phyloP scores from a whole-genome alignment of 164 flowering plant genomes.

The Annona cherimola region DNA sequence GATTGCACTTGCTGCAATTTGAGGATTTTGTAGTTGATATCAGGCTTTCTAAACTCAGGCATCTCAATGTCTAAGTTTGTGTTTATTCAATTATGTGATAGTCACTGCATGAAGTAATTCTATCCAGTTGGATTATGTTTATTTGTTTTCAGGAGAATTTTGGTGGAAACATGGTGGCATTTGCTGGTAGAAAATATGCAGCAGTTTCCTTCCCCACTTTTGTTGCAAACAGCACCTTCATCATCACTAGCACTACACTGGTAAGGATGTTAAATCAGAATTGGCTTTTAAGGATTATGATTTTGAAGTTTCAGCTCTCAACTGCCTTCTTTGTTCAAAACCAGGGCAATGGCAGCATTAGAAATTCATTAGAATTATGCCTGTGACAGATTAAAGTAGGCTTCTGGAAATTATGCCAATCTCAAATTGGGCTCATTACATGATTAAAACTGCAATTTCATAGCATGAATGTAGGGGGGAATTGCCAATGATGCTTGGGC shows the following conservation, averaged over 20 bases:
- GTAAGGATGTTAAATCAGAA: slow-evolving; percentile 34
- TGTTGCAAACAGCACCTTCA: slow-evolving; percentile 68
- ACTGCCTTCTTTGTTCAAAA: too few relatives aligned
- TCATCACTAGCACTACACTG: slow-evolving; percentile 87
- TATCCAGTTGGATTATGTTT: not conserved
- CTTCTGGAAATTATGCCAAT: not conserved
- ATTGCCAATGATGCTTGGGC: too few relatives aligned
- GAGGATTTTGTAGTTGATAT: too few relatives aligned
- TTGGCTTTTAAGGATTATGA: not conserved
- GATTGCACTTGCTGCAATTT: too few relatives aligned
- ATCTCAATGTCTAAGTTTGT: too few relatives aligned
- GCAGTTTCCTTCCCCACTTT: slow-evolving; percentile 79
- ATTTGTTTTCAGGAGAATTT: slow-evolving; percentile 35
- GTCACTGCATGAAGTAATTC: not conserved
- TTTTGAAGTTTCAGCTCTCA: too few relatives aligned
- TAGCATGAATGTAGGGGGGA: not conserved
- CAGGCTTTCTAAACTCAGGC: too few relatives aligned
- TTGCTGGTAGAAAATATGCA: slow-evolving; percentile 96
- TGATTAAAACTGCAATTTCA: not conserved
- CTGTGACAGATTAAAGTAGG: not conserved
- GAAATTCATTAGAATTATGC: not conserved
- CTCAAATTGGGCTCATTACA: not conserved
- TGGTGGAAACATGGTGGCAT: slow-evolving; percentile 96
- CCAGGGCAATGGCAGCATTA: not conserved
- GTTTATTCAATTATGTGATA: not conserved